phyloP scores from a whole-genome alignment of 352 stramenopile genomes.

The Blastocystis sp. region DNA sequence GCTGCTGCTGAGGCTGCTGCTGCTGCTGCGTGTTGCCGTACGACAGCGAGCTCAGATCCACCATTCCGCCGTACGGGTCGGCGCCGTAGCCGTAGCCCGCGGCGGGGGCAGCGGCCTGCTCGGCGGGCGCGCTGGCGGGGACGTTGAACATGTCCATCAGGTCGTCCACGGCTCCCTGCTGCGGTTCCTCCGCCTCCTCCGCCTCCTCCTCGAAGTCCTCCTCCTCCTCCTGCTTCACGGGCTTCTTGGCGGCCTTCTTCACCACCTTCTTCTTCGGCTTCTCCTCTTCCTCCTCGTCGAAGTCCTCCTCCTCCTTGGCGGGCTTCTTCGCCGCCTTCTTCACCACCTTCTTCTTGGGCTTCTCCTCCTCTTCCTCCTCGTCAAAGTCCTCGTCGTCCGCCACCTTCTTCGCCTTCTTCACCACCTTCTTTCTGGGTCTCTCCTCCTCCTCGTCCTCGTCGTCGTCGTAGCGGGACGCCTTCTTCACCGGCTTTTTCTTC shows the following conservation, averaged over 20 bases:
- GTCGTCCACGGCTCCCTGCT: slow-evolving; percentile 35
- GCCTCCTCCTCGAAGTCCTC: slow-evolving; percentile 45
- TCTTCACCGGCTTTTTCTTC: background rate
- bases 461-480: background rate
- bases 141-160: slow-evolving; percentile 57
- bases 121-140: background rate
- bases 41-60: slow-evolving; percentile 23
- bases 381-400: no score
- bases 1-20: slow-evolving; percentile 27
- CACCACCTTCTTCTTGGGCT: no score
- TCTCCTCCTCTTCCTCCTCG: no score
- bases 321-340: no score
- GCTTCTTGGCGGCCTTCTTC: background rate
- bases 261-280: no score
- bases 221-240: slow-evolving; percentile 32
- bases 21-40: background rate
- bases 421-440: no score
- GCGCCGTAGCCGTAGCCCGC: slow-evolving; percentile 29
- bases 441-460: background rate
- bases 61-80: slow-evolving; percentile 43
- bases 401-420: no score
- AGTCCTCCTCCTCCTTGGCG: no score
- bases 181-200: background rate
- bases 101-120: background rate
- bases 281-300: no score